Percentiles rank a stretch among this genome's conserved stretches.
phyloP scores from a whole-genome alignment of 768 basidiomycete species.

The Boletus huronensis region DNA sequence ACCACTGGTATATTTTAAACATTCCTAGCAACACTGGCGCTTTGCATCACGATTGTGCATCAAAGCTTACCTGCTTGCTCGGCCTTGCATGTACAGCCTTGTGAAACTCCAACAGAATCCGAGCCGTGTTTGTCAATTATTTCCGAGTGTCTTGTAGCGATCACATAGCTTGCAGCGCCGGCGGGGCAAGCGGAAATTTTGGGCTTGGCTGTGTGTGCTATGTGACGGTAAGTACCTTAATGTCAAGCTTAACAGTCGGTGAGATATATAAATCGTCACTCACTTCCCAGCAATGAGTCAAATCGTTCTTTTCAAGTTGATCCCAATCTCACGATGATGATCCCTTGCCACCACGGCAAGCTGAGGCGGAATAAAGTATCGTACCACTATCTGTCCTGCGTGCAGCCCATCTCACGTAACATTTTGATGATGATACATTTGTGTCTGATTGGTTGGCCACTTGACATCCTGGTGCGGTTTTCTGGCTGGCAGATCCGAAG shows the following conservation, averaged over 20 bases:
- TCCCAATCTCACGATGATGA: not conserved
- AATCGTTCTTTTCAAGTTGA: not conserved
- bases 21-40: slow-evolving; percentile 20
- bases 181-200: not conserved
- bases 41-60: slow-evolving; percentile 21
- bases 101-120: not conserved
- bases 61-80: slow-evolving; percentile 1
- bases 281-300: not conserved
- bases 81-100: slow-evolving; percentile 13
- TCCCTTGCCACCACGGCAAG: not conserved
- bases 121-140: not conserved
- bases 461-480: too few relatives aligned
- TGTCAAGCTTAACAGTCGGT: not conserved
- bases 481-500: too few relatives aligned
- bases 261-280: not conserved
- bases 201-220: not conserved
- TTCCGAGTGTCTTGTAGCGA: not conserved
- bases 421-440: too few relatives aligned
- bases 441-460: too few relatives aligned
- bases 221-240: not conserved
- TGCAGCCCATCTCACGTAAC: too few relatives aligned
- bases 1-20: slow-evolving; percentile 15
- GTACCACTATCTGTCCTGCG: too few relatives aligned
- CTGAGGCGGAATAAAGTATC: not conserved
- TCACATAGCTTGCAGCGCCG: slow-evolving; percentile 5